A percentile compares a stretch with the other conserved stretches of the same genome.
Evolutionary conservation across 805 yeast genomes (phyloP).

Genomic region (Kodamaea nitidulidarum): DNA sequence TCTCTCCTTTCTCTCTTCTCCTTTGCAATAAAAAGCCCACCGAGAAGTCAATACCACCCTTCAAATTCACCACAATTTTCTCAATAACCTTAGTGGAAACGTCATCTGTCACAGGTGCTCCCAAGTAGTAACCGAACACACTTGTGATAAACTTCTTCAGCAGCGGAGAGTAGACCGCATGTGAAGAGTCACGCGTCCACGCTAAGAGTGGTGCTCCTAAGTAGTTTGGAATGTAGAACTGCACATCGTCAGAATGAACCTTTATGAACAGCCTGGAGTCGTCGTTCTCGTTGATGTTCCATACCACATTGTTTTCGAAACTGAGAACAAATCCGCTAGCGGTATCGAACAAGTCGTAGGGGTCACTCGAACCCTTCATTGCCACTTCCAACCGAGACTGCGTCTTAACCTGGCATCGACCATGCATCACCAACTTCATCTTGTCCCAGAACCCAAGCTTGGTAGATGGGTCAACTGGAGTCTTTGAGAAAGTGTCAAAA

Average conservation of each 20-base stretch:
- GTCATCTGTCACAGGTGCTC: background rate
- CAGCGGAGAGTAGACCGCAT: constrained; percentile 45
- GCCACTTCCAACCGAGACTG: constrained; percentile 51
- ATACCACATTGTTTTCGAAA: constrained; percentile 59
- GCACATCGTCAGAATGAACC: constrained; percentile 57
- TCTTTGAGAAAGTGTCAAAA: constrained; percentile 81
- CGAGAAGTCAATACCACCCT: constrained; percentile 57
- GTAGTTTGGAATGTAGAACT: constrained; percentile 76
- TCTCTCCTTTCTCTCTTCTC: constrained; percentile 19
- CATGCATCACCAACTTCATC: constrained; percentile 71
- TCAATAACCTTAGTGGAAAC: constrained; percentile 27
- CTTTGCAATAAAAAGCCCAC: constrained; percentile 60
- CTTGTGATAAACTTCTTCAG: constrained; percentile 41
- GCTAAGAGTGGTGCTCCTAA: constrained; percentile 45
- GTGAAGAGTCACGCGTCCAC: constrained; percentile 53
- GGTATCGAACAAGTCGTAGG: constrained; percentile 63
- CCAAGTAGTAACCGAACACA: constrained; percentile 47
- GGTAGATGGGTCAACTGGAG: constrained; percentile 82
- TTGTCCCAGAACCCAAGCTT: constrained; percentile 94
- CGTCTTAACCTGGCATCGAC: constrained; percentile 49
- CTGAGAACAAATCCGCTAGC: constrained; percentile 75
- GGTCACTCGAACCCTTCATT: constrained; percentile 74
- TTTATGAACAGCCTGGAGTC: constrained; percentile 65
- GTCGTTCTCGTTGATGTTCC: constrained; percentile 61
- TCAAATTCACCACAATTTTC: constrained; percentile 52